Conservation (phyloP, 23 red algal genomes). For the Pyropia yezoensis region DNA sequence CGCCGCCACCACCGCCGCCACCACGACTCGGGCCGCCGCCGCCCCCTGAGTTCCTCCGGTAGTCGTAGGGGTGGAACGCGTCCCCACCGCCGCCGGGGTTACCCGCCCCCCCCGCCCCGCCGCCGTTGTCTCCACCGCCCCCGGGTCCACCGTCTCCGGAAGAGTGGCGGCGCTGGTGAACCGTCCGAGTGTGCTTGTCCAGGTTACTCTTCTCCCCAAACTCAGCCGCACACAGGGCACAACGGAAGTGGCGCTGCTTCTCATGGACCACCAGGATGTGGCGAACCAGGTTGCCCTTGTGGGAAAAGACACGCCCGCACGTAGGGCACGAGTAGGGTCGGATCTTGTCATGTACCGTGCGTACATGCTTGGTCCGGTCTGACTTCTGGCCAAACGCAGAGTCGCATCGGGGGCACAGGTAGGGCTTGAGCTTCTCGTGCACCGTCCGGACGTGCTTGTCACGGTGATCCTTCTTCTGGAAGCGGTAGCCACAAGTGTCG, state of each 20-base stretch:
- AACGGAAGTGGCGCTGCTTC: slow-evolving; percentile 2
- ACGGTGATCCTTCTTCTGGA: slow-evolving; percentile 60
- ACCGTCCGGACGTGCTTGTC: slow-evolving; percentile 45
- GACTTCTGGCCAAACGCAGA: slow-evolving; percentile 50
- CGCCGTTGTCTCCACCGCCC: too few relatives aligned
- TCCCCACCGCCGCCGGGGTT: too few relatives aligned
- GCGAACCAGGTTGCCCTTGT: background rate
- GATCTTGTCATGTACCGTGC: background rate
- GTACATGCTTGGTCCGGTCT: slow-evolving; percentile 19
- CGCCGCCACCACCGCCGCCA: too few relatives aligned
- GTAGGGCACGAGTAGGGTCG: background rate
- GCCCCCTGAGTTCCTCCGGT: too few relatives aligned
- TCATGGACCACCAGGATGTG: slow-evolving; percentile 3
- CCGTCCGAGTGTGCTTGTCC: slow-evolving; percentile 1
- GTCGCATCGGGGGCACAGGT: slow-evolving; percentile 27
- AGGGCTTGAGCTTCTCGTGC: slow-evolving; percentile 43
- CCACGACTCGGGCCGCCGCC: too few relatives aligned
- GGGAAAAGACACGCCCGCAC: background rate
- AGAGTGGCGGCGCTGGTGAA: background rate
- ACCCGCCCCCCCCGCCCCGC: too few relatives aligned
- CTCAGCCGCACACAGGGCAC: background rate
- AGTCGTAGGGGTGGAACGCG: too few relatives aligned
- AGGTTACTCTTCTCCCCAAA: background rate
- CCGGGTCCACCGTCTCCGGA: too few relatives aligned
- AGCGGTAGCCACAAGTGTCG: slow-evolving; percentile 37